Evolutionary conservation across 257 asterid species (phyloP).

Genomic region (Leptodermis oblonga): DNA sequence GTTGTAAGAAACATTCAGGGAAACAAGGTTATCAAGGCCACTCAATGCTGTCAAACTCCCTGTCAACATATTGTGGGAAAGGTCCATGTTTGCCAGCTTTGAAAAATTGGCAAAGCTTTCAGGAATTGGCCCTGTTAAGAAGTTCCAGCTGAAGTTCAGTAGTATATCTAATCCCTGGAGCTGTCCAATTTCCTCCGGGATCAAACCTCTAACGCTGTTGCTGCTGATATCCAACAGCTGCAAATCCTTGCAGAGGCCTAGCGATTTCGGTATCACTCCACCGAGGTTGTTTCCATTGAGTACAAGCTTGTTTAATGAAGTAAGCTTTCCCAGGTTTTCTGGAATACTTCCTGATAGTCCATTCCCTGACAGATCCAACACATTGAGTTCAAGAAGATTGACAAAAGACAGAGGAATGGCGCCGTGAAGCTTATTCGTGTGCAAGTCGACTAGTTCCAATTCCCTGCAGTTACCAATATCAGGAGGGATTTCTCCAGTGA

Average conservation of each 20-base stretch:
- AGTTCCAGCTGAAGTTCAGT: slow-evolving; percentile 52
- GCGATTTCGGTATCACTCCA: slow-evolving; percentile 50
- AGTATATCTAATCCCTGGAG: slow-evolving; percentile 61
- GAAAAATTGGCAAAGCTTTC: slow-evolving; percentile 60
- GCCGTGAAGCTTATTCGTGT: slow-evolving; percentile 52
- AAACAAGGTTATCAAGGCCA: slow-evolving; percentile 58
- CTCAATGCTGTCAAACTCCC: slow-evolving; percentile 53
- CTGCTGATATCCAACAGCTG: slow-evolving; percentile 67
- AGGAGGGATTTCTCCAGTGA: slow-evolving; percentile 46
- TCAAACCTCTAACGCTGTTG: slow-evolving; percentile 37
- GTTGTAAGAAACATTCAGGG: slow-evolving; percentile 62
- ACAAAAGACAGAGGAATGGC: slow-evolving; percentile 52
- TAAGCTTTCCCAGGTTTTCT: slow-evolving; percentile 45
- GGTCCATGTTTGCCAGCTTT: slow-evolving; percentile 64
- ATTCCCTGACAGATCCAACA: slow-evolving; percentile 60
- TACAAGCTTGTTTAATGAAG: slow-evolving; percentile 52
- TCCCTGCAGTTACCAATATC: slow-evolving; percentile 54
- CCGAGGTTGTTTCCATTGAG: slow-evolving; percentile 45
- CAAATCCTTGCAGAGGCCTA: slow-evolving; percentile 53
- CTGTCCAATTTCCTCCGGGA: slow-evolving; percentile 58
- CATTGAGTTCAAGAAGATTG: slow-evolving; percentile 42
- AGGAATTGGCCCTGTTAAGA: slow-evolving; percentile 47
- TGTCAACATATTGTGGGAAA: slow-evolving; percentile 60
- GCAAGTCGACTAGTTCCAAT: slow-evolving; percentile 66
- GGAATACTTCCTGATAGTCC: slow-evolving; percentile 57